phyloP scores from a whole-genome alignment of 1,284 basidiomycete species.

The Pulveroboletus sp. region DNA sequence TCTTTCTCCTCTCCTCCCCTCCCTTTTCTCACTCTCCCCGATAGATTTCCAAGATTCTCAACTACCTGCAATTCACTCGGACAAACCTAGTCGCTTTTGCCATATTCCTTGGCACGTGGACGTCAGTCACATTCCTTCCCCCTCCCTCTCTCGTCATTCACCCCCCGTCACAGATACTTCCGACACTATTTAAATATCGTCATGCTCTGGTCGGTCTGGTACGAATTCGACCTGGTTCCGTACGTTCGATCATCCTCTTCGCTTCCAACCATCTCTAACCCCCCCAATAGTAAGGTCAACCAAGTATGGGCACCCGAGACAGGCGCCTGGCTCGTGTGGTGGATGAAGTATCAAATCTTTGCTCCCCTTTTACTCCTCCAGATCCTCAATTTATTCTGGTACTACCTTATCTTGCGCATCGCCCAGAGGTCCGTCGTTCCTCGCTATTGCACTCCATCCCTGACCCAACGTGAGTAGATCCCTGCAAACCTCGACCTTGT shows the following conservation, averaged over 20 bases:
- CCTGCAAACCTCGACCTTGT: slow-evolving; percentile 31
- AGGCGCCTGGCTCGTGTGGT: slow-evolving; percentile 70
- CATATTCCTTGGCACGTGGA: slow-evolving; percentile 76
- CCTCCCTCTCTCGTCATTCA: neutral
- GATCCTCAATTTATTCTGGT: slow-evolving; percentile 89
- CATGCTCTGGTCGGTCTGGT: slow-evolving; percentile 88
- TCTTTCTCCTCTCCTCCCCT: neutral
- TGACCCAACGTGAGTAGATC: slow-evolving; percentile 8
- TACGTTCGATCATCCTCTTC: slow-evolving; percentile 40
- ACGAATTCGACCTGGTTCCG: slow-evolving; percentile 78
- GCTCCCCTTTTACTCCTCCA: slow-evolving; percentile 73
- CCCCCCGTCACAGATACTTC: slow-evolving; percentile 70
- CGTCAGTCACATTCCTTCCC: slow-evolving; percentile 47
- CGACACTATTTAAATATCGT: slow-evolving; percentile 89
- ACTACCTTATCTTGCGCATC: slow-evolving; percentile 77
- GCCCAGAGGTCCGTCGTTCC: slow-evolving; percentile 37
- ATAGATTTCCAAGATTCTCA: slow-evolving; percentile 81
- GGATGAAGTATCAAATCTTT: slow-evolving; percentile 86
- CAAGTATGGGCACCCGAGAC: slow-evolving; percentile 59
- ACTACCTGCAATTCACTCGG: slow-evolving; percentile 73
- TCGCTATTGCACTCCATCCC: neutral
- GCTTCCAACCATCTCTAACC: neutral
- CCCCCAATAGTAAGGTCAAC: slow-evolving; percentile 44
- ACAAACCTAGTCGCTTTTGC: slow-evolving; percentile 67
- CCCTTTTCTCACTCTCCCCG: neutral